Evolutionary conservation across 768 basidiomycete species (phyloP).

Genomic region (Leucocoprinus birnbaumii): DNA sequence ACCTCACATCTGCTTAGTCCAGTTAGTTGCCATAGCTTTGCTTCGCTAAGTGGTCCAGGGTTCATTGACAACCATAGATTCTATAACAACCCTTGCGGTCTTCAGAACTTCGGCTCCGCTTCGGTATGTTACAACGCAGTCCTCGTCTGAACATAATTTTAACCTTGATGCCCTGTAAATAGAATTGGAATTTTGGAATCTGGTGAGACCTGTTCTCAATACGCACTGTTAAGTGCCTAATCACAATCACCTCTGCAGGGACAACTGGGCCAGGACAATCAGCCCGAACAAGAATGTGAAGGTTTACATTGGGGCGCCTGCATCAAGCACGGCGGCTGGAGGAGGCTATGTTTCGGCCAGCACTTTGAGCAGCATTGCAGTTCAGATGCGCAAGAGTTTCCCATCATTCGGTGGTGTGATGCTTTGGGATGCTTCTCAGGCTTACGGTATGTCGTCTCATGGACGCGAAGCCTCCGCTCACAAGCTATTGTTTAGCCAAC

Average conservation of each 20-base stretch:
- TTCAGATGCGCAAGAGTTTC: constrained; percentile 51
- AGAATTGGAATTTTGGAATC: constrained; percentile 63
- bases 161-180: not conserved
- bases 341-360: constrained; percentile 53
- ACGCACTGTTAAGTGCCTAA: not conserved
- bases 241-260: constrained; percentile 34
- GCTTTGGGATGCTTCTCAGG: constrained; percentile 51
- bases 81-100: constrained; percentile 53
- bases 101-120: constrained; percentile 43
- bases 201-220: constrained; percentile 34
- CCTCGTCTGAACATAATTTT: constrained; percentile 2
- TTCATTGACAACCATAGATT: constrained; percentile 38
- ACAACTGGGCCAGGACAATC: constrained; percentile 57
- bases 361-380: constrained; percentile 44
- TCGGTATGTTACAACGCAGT: constrained; percentile 36
- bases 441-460: constrained; percentile 38
- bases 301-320: constrained; percentile 65
- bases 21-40: constrained; percentile 21
- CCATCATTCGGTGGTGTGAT: constrained; percentile 67
- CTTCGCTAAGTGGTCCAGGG: not conserved
- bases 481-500: constrained; percentile 37
- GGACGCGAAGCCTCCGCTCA: constrained; percentile 18
- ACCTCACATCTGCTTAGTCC: constrained; percentile 23
- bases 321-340: constrained; percentile 51
- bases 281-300: constrained; percentile 62